Percentiles rank a stretch among this genome's conserved stretches.
These are phyloP conservation scores for Alternaria sp. DNA, from an alignment of 2,329 filamentous ascomycete species.

Conservation along the genomic window DNA sequence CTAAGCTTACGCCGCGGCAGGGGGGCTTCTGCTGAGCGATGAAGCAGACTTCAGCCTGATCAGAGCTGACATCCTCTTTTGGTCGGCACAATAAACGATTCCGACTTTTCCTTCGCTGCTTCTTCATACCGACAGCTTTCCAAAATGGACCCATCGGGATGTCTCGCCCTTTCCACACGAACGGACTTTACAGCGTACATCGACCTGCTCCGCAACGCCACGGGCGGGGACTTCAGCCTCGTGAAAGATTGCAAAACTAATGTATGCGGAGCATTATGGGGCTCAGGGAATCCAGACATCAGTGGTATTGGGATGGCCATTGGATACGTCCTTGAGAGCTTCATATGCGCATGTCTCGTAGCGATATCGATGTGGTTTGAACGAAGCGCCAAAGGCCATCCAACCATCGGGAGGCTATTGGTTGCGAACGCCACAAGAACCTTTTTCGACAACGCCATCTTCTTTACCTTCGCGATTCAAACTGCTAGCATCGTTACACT, in stretches of 20 bases:
- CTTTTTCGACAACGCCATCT: conserved; percentile 25
- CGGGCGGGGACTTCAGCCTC: conserved; percentile 17
- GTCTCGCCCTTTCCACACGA: not conserved
- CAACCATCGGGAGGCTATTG: not conserved
- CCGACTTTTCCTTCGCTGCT: not conserved
- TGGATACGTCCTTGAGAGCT: conserved; percentile 28
- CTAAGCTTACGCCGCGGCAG: not conserved
- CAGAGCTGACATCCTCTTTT: not conserved
- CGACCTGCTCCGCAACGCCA: conserved; percentile 11
- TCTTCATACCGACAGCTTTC: not conserved
- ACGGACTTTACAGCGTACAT: conserved; percentile 22
- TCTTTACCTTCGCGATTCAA: conserved; percentile 31
- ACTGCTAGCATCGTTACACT: conserved; percentile 28
- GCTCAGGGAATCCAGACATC: conserved; percentile 31
- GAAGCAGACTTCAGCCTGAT: not conserved
- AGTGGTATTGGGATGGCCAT: conserved; percentile 29
- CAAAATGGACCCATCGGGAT: not conserved
- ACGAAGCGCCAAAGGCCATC: not conserved
- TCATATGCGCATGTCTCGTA: conserved; percentile 12
- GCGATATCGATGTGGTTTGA: not conserved
- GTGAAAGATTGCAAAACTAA: conserved; percentile 17
- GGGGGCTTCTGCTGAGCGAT: not conserved
- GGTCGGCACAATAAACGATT: no score
- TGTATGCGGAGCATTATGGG: conserved; percentile 31
- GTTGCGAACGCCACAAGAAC: conserved; percentile 7